Base-by-base conservation (phyloP, 2,329 filamentous ascomycete genomes). In the Colletotrichum camelliae region DNA sequence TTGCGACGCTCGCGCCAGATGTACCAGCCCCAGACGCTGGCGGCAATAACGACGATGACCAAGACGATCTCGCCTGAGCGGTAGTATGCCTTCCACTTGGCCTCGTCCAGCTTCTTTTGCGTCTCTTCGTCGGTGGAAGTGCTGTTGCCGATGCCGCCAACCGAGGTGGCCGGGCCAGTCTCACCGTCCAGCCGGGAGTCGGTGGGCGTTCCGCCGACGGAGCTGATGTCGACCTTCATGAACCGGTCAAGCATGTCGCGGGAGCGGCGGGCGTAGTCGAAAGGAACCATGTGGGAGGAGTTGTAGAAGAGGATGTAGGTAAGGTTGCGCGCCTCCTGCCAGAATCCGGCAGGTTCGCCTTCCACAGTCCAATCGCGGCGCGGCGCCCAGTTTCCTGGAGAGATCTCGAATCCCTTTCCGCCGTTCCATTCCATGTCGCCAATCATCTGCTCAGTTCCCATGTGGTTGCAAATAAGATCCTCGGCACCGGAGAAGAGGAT, bases 241-340 rank as follows among this genome's bases (percentile, higher is more conserved):
- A 99, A 98, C 55, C 97, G 94, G 85, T 99, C 96, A 18, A 99
- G 92, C 97, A 99, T 99, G 83, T 98, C 97, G 77, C 96, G 92
- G 24, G 93, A 94, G 76, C 96, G 93, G 64, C 95, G 93, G 1
- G 96, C 93, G 80, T 94, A 94, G 84, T 99, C 96, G 81, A 97
- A 98, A 1, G 97, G 97, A 1, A 99, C 97, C 97, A 99, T 99
- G 85, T 99, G 97, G 66, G 95, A 98, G 18, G 95, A 93, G 84
- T 99, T 98, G 88, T 98, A 95, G 86, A 98, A 98, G 55, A 97
- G 89, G 37, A 99, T 93, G 82, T 99, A 99, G 1, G 97, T 98
- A 77, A 99, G 87, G 85, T 99, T 99, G 78, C 97, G 93, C 2
- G 97, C 96, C 83, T 96, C 92, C 85, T 99, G 97, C 89, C 96